Base-by-base conservation (phyloP, 306 rosid species). In the Vicia sativa region DNA sequence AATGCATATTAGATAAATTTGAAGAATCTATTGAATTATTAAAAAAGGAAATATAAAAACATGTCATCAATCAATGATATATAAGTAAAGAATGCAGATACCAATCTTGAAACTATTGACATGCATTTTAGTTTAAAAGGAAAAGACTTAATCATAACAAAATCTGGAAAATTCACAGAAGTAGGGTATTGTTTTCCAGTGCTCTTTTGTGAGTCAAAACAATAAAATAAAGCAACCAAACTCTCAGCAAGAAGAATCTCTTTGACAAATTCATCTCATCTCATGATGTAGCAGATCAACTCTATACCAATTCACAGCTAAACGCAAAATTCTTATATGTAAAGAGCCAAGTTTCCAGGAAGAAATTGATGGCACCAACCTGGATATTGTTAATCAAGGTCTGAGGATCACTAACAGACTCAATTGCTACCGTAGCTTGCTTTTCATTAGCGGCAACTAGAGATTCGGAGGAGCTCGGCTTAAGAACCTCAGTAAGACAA, bases 401-500 rank as follows among this genome's bases (percentile, higher is more conserved):
- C 81, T 93, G 98, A 55, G 97, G 96, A 76, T 93, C 91, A 62
- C 82, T 69, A 58, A 75, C 79, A 70, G 91, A 78, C 59, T 85
- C 97, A 48, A 86, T 70, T 70, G 71, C 71, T 28, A 48, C 46
- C 48, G 58, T 37, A 58, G 72, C 69, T 67, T 79, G 79, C 45
- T 72, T 72, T 59, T 87, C 95, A 58, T 76, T 68, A 68, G 65
- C 43, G 39, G 71, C 74, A 56, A 46, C 66, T 39, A 71, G 55
- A 73, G 83, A 70, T 42, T 84, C 88, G 18, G 59, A 53, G 58
- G 75, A 76, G 79, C 73, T 50, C 46, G 97, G 91, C 79, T 85
- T 83, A 42, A 90, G 89, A 78, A 93, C 86, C 82, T 93, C 98
- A 34, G 97, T 85, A 74, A 93, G 98, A 80, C 96, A 93, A 71